Evolutionary conservation across 192 early-diverging fungal species (phyloP).

Genomic region (Paraglomus occultum): DNA sequence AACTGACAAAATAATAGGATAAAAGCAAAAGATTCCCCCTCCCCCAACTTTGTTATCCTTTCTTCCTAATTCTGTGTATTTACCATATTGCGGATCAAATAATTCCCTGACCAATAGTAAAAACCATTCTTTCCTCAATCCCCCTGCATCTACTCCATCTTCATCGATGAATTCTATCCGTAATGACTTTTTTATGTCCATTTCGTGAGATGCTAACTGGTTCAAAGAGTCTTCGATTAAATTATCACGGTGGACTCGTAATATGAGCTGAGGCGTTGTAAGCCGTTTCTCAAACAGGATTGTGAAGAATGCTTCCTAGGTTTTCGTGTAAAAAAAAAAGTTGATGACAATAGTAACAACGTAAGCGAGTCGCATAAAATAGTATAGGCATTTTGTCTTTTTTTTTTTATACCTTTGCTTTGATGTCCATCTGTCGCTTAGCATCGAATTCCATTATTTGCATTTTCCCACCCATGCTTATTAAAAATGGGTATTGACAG

Average conservation of each 20-base stretch:
- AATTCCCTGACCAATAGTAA: constrained; percentile 86
- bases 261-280: constrained; percentile 55
- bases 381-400: constrained; percentile 22
- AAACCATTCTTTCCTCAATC: constrained; percentile 97
- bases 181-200: constrained; percentile 89
- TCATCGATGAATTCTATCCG: constrained; percentile 92
- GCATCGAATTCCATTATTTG: constrained; percentile 77
- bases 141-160: constrained; percentile 96
- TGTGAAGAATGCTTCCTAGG: constrained; percentile 59
- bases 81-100: constrained; percentile 90
- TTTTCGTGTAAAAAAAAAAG: not conserved
- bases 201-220: constrained; percentile 69
- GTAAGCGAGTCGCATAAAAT: constrained; percentile 30
- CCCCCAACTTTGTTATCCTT: not conserved
- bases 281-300: constrained; percentile 52
- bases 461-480: constrained; percentile 74
- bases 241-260: constrained; percentile 60
- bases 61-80: not conserved
- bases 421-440: constrained; percentile 71
- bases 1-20: constrained; percentile 33
- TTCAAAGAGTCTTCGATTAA: constrained; percentile 73
- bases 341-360: constrained; percentile 13
- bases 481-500: constrained; percentile 80
- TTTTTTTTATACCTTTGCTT: constrained; percentile 47
- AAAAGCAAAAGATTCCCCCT: not conserved